Percentiles rank a stretch among this genome's conserved stretches.
Conservation (phyloP, 805 yeast genomes). For the Metahyphopichia silvanorum region DNA sequence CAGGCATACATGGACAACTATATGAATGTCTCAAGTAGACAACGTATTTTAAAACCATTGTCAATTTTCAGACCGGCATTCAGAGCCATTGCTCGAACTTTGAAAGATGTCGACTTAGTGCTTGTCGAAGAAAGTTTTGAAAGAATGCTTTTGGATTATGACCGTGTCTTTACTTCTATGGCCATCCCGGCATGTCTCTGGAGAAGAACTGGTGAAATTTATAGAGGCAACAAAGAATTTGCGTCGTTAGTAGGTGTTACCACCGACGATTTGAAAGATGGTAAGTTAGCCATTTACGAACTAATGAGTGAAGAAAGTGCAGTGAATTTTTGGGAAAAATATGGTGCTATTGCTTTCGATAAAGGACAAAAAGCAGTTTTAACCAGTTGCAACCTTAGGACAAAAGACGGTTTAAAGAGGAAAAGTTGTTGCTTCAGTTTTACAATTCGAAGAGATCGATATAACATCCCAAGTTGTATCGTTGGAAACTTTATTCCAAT, state of each 20-base stretch:
- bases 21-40: constrained; percentile 81
- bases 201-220: constrained; percentile 96
- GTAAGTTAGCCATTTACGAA: constrained; percentile 88
- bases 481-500: constrained; percentile 94
- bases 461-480: constrained; percentile 93
- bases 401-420: constrained; percentile 75
- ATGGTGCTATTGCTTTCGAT: constrained; percentile 94
- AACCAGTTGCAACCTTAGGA: constrained; percentile 84
- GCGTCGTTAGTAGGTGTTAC: constrained; percentile 88
- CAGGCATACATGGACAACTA: constrained; percentile 90
- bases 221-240: constrained; percentile 92
- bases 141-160: constrained; percentile 88
- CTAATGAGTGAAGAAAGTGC: constrained; percentile 94
- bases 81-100: constrained; percentile 83
- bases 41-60: constrained; percentile 80
- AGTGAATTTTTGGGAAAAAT: constrained; percentile 96
- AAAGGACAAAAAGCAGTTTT: constrained; percentile 92
- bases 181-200: constrained; percentile 97
- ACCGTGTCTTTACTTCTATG: constrained; percentile 93
- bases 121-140: constrained; percentile 93
- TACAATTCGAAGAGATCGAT: constrained; percentile 87
- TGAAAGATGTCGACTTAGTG: constrained; percentile 87
- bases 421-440: constrained; percentile 91
- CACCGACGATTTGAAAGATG: constrained; percentile 89
- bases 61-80: constrained; percentile 89